Conservation (phyloP, 805 yeast species). For the Cyberlindnera mrakii region DNA sequence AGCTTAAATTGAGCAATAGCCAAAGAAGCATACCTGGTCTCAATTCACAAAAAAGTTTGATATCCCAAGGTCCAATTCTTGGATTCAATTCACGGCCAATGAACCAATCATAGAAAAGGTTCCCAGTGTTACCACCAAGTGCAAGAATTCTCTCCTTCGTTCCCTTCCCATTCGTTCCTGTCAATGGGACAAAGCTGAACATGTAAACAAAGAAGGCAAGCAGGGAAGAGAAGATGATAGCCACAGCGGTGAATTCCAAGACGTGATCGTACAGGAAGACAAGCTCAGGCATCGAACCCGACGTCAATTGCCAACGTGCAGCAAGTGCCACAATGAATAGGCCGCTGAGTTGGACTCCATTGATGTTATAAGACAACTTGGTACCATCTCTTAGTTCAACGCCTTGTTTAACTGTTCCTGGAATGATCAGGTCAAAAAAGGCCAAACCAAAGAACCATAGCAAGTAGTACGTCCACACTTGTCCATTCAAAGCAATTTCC, state of each 20-base stretch:
- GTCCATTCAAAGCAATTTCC: slow-evolving; percentile 33
- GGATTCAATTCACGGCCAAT: slow-evolving; percentile 97
- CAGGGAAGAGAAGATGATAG: slow-evolving; percentile 57
- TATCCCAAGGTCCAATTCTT: slow-evolving; percentile 75
- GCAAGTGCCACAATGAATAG: slow-evolving; percentile 34
- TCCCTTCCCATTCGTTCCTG: slow-evolving; percentile 40
- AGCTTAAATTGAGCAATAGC: slow-evolving; percentile 70
- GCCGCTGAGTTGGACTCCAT: slow-evolving; percentile 59
- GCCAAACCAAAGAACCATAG: slow-evolving; percentile 69
- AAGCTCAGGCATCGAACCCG: slow-evolving; percentile 69
- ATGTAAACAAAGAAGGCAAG: slow-evolving; percentile 63
- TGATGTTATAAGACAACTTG: slow-evolving; percentile 65
- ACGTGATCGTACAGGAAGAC: slow-evolving; percentile 67
- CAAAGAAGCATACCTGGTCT: slow-evolving; percentile 92
- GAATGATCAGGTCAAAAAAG: slow-evolving; percentile 55
- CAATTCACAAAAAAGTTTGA: slow-evolving; percentile 87
- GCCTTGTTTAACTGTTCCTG: slow-evolving; percentile 63
- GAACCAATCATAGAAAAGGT: slow-evolving; percentile 82
- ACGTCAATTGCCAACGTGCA: slow-evolving; percentile 46
- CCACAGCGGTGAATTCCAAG: slow-evolving; percentile 54
- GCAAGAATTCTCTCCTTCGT: slow-evolving; percentile 72
- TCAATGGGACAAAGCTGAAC: slow-evolving; percentile 58
- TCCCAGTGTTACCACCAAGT: slow-evolving; percentile 79
- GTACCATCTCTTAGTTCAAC: slow-evolving; percentile 72
- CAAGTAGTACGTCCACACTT: slow-evolving; percentile 59